Evolutionary conservation across 1,284 basidiomycete species (phyloP).

Genomic region (Fomitopsis betulina): DNA sequence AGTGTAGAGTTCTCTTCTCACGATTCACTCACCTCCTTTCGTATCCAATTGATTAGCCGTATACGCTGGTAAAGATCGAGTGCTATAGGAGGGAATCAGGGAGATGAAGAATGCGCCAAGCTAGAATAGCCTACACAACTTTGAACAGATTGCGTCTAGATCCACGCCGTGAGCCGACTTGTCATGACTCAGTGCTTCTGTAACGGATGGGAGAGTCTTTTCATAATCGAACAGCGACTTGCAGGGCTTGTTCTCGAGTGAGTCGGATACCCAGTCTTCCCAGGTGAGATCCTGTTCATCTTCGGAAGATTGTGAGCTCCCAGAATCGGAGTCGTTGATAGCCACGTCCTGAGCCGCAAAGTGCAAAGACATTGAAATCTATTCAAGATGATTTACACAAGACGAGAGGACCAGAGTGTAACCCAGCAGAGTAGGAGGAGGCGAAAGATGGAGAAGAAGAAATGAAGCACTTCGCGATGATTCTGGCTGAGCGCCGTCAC

Average conservation of each 20-base stretch:
- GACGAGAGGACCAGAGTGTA: background rate
- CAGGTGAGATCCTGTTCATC: conserved; percentile 60
- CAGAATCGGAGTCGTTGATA: background rate
- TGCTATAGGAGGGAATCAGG: conserved; percentile 23
- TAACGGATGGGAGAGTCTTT: conserved; percentile 52
- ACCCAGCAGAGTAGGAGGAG: background rate
- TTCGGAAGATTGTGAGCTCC: conserved; percentile 13
- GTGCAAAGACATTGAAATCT: background rate
- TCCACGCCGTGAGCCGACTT: conserved; percentile 58
- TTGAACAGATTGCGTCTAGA: conserved; percentile 44
- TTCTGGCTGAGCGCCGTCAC: conserved; percentile 1
- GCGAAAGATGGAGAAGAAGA: background rate
- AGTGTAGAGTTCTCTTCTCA: background rate
- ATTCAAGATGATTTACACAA: background rate
- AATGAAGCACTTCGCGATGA: background rate
- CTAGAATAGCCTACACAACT: conserved; percentile 43
- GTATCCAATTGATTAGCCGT: conserved; percentile 83
- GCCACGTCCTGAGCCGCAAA: background rate
- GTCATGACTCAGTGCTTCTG: conserved; percentile 67
- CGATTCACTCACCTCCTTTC: conserved; percentile 50
- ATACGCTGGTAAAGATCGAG: conserved; percentile 71
- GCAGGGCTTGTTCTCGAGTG: conserved; percentile 49
- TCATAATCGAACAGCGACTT: conserved; percentile 77
- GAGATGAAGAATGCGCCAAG: conserved; percentile 12
- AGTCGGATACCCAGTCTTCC: conserved; percentile 80